These are phyloP conservation scores for Pythium oligandrum DNA, from an alignment of 352 stramenopile genomes.

Conservation along the genomic window DNA sequence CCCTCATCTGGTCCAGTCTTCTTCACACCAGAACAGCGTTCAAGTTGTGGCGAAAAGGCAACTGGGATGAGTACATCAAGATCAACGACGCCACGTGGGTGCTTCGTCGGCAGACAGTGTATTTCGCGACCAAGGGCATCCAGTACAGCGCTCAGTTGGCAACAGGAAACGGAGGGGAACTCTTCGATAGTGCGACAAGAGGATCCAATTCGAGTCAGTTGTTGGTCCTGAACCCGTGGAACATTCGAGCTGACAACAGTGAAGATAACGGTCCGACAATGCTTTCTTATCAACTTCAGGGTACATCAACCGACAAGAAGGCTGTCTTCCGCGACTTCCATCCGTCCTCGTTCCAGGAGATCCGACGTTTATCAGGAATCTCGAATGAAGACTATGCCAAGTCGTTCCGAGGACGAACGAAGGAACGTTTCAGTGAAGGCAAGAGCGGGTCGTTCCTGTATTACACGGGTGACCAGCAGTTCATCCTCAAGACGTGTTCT, in stretches of 20 bases:
- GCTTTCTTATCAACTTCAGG: conserved; percentile 68
- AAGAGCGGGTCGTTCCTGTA: conserved; percentile 89
- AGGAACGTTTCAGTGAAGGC: conserved; percentile 85
- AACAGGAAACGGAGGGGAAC: conserved; percentile 5
- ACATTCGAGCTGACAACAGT: conserved; percentile 39
- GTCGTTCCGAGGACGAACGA: conserved; percentile 74
- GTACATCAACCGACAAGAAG: conserved; percentile 17
- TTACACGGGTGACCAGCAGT: conserved; percentile 85
- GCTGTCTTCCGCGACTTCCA: conserved; percentile 85
- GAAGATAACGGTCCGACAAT: conserved; percentile 29
- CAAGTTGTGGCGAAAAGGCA: conserved; percentile 67
- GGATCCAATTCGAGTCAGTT: conserved; percentile 60
- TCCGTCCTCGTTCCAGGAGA: conserved; percentile 74
- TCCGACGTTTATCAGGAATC: conserved; percentile 79
- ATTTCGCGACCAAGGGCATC: conserved; percentile 82
- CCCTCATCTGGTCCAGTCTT: conserved; percentile 64
- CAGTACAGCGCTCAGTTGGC: conserved; percentile 32
- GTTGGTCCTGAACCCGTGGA: conserved; percentile 65
- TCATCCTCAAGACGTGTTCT: conserved; percentile 89
- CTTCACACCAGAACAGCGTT: conserved; percentile 62
- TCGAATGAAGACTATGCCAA: conserved; percentile 66
- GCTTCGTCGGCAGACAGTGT: conserved; percentile 75
- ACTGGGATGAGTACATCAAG: conserved; percentile 86
- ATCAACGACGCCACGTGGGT: conserved; percentile 84
- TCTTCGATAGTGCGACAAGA: conserved; percentile 1